Evolutionary conservation across 257 asterid species (phyloP).

Genomic region (Solanum pinnatisectum): DNA sequence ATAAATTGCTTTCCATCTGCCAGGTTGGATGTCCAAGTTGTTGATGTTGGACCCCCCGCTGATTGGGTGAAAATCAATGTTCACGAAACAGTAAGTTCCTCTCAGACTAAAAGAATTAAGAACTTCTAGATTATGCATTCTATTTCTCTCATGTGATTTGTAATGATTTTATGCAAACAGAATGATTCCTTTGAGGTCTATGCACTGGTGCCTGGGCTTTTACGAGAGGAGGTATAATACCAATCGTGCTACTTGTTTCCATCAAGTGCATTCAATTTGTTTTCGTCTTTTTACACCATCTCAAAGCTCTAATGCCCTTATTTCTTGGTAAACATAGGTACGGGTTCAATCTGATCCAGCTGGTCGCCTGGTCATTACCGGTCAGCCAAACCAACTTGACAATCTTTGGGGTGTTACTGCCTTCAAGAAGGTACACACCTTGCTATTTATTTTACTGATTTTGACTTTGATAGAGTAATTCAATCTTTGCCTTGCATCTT

Average conservation of each 20-base stretch:
- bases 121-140: not conserved
- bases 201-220: slow-evolving; percentile 85
- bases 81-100: slow-evolving; percentile 65
- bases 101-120: not conserved
- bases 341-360: slow-evolving; percentile 80
- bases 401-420: slow-evolving; percentile 87
- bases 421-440: slow-evolving; percentile 50
- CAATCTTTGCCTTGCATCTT: not conserved
- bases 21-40: slow-evolving; percentile 61
- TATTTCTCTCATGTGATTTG: not conserved
- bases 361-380: slow-evolving; percentile 73
- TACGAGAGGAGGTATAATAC: slow-evolving; percentile 72
- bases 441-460: not conserved
- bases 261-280: not conserved
- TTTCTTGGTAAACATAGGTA: slow-evolving; percentile 34
- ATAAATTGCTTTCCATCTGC: not conserved
- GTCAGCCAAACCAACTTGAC: slow-evolving; percentile 71
- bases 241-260: not conserved
- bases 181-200: slow-evolving; percentile 78
- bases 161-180: slow-evolving; percentile 28
- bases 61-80: slow-evolving; percentile 92
- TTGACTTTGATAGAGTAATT: not conserved
- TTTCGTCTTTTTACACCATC: not conserved
- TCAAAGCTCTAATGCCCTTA: not conserved
- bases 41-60: slow-evolving; percentile 87